These are phyloP conservation scores for Onygena corvina DNA, from an alignment of 2,329 filamentous ascomycete genomes.

Conservation along the genomic window DNA sequence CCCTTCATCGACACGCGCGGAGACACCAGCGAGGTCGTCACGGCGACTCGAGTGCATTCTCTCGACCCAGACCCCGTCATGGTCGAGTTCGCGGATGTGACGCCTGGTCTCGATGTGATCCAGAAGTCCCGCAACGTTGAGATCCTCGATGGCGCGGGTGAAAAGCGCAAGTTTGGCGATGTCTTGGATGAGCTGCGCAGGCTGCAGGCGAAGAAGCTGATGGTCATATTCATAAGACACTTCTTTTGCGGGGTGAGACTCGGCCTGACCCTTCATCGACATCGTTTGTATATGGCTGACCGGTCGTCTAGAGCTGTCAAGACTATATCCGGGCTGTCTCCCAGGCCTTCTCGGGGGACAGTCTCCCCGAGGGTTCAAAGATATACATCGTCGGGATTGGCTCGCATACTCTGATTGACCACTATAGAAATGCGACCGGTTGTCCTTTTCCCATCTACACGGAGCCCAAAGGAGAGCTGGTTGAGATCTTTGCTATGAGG, in stretches of 20 bases:
- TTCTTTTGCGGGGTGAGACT: conserved; percentile 65
- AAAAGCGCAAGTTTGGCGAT: background rate
- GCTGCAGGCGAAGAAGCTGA: conserved; percentile 40
- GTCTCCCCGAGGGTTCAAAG: conserved; percentile 44
- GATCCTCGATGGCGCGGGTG: background rate
- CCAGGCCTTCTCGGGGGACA: conserved; percentile 41
- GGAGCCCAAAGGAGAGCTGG: conserved; percentile 57
- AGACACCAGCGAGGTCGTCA: no score
- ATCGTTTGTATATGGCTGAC: conserved; percentile 11
- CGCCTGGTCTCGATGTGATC: background rate
- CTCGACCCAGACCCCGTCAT: background rate
- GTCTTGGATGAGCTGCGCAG: background rate
- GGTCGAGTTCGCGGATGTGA: background rate
- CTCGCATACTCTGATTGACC: conserved; percentile 52
- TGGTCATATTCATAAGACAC: conserved; percentile 64
- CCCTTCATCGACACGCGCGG: no score
- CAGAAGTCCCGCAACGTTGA: background rate
- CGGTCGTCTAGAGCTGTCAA: conserved; percentile 53
- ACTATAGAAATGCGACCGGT: conserved; percentile 50
- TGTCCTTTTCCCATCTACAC: conserved; percentile 65
- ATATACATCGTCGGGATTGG: conserved; percentile 64
- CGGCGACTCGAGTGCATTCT: background rate
- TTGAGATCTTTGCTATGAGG: conserved; percentile 56
- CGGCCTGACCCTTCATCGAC: background rate
- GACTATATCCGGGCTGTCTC: conserved; percentile 57